phyloP scores from a whole-genome alignment of 2,329 filamentous ascomycete genomes.

The Botrytis porri region DNA sequence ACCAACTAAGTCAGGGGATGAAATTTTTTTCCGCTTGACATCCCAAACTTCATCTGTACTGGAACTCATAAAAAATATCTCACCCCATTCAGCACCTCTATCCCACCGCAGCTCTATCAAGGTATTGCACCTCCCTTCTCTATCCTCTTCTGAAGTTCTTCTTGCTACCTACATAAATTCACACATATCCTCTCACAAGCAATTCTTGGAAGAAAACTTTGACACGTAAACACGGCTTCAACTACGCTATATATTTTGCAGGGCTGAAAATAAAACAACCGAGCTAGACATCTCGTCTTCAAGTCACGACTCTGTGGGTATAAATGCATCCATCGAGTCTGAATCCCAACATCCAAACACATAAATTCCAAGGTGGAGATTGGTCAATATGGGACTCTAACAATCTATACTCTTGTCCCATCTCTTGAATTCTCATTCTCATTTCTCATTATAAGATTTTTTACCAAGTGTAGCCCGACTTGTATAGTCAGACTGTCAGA shows the following conservation, averaged over 20 bases:
- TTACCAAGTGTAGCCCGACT: not conserved
- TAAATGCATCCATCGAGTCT: not conserved
- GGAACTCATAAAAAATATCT: not conserved
- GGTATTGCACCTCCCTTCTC: not conserved
- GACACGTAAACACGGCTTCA: not conserved
- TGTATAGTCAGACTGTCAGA: not conserved
- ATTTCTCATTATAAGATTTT: not conserved
- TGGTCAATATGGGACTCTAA: rapidly evolving
- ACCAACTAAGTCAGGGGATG: too few species aligned
- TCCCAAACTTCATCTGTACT: not conserved
- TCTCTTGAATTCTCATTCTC: not conserved
- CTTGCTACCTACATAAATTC: not conserved
- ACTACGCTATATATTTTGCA: not conserved
- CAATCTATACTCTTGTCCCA: not conserved
- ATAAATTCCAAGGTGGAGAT: rapidly evolving
- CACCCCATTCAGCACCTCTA: not conserved
- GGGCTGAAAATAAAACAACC: not conserved
- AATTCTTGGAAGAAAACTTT: not conserved
- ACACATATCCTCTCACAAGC: rapidly evolving
- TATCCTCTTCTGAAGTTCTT: not conserved
- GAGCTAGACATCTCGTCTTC: not conserved
- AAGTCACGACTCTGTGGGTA: rapidly evolving
- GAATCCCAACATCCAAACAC: not conserved
- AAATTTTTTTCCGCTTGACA: too few species aligned
- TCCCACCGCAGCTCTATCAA: too few species aligned